A percentile compares a stretch with the other conserved stretches of the same genome.
These are phyloP conservation scores for Medicago ruthenica DNA, from an alignment of 306 rosid species.

Conservation along the genomic window DNA sequence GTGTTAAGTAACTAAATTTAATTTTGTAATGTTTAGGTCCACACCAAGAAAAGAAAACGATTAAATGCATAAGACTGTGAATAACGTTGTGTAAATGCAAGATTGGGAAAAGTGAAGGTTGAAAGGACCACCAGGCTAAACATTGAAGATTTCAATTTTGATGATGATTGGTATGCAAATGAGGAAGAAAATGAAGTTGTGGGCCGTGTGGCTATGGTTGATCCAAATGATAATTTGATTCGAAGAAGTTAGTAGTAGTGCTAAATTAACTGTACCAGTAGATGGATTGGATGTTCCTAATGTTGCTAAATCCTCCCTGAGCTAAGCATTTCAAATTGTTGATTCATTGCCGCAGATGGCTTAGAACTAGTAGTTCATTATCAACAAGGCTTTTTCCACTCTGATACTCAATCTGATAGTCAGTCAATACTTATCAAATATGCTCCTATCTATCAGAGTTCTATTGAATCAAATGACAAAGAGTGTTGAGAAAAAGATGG, in stretches of 20 bases:
- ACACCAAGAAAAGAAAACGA: neutral
- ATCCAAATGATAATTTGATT: neutral
- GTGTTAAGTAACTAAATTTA: neutral
- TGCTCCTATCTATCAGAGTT: neutral
- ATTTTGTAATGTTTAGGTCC: neutral
- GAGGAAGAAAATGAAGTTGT: neutral
- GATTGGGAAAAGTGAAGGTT: neutral
- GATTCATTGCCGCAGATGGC: conserved; percentile 6
- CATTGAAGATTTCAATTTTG: neutral
- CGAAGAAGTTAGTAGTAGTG: neutral
- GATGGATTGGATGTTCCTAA: neutral
- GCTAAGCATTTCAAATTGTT: neutral
- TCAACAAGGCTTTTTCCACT: neutral
- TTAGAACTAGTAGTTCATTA: conserved; percentile 1
- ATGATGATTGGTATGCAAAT: neutral
- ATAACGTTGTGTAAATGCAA: neutral
- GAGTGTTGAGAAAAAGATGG: neutral
- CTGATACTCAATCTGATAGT: neutral
- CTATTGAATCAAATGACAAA: conserved; percentile 1
- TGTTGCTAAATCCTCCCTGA: neutral
- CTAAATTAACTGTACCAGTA: neutral
- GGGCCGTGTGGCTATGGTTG: neutral
- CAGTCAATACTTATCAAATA: neutral
- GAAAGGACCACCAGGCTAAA: neutral
- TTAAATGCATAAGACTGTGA: neutral